phyloP scores from a whole-genome alignment of 331 rosid genomes.

The Erythrophleum ivorense region DNA sequence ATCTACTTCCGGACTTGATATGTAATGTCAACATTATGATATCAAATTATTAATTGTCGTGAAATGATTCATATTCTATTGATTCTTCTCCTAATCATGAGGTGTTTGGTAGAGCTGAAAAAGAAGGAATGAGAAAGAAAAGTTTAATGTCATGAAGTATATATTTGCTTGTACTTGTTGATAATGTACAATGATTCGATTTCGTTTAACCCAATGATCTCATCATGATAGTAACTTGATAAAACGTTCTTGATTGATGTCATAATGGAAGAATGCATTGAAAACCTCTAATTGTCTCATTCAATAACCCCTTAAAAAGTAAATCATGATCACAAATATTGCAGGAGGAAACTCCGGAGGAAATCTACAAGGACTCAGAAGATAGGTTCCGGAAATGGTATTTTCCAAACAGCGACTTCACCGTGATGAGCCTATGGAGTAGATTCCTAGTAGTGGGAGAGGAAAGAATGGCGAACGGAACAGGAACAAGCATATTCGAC shows the following conservation, averaged over 20 bases:
- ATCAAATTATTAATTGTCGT: not conserved
- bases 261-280: too few species aligned
- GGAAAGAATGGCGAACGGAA: slow-evolving; percentile 61
- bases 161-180: too few species aligned
- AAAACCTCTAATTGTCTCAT: too few species aligned
- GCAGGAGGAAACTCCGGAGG: slow-evolving; percentile 63
- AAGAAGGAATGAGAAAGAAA: not conserved
- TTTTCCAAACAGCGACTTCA: slow-evolving; percentile 55
- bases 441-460: slow-evolving; percentile 53
- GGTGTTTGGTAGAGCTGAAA: not conserved
- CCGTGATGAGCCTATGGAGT: slow-evolving; percentile 59
- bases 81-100: not conserved
- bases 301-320: too few species aligned
- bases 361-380: slow-evolving; percentile 59
- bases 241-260: too few species aligned
- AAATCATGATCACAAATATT: not conserved
- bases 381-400: slow-evolving; percentile 62
- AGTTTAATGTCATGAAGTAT: too few species aligned
- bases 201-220: too few species aligned
- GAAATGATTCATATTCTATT: not conserved
- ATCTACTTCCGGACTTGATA: not conserved
- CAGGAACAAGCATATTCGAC: slow-evolving; percentile 54
- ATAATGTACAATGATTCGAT: too few species aligned
- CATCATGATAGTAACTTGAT: too few species aligned
- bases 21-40: not conserved